Base-by-base conservation (phyloP, 495 filamentous ascomycete genomes). In the Xylaria curta region DNA sequence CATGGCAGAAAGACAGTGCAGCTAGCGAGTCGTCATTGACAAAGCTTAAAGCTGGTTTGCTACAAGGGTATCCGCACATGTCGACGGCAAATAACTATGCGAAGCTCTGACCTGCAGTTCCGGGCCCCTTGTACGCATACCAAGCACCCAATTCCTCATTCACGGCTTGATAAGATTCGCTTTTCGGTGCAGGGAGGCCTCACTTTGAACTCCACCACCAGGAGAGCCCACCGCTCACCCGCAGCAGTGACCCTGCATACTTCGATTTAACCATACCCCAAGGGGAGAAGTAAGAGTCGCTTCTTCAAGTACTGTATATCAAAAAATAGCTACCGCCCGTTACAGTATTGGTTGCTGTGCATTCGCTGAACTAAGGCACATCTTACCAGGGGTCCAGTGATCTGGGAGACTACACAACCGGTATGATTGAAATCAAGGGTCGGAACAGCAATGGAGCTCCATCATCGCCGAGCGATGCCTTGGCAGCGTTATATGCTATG, bases 81-180 rank as follows among this genome's bases (percentile, higher is more conserved):
- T 58, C 51, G 36, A 33, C 51, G 1, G 66, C 33, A n/a, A 38
- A 51, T 21, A 38, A 8, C 6, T 38, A 46, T 51, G 51, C 66
- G 51, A 68, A 68, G 66, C 51, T 59, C 66, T 69, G 53, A 61
- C 66, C 56, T 70, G 58, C 58, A 51, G 67, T 51, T 61, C 54
- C 54, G 38, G 54, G 17, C 12, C 58, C 46, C 44, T 70, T 5
- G 36, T 38, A 38, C 8, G 36, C 36, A 7, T 64, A 59, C 68
- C 68, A 70, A 70, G 68, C 26, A 56, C 54, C 31, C 5, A 13
- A 33, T 63, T 63, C 12, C 36, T 64, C 19, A 64, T n/a, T 49
- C 59, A 56, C 68, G 61, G 56, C 40, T 70, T 36, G 58, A 51
- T 28, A 21, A 33, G 12, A 70, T 70, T 70, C 46, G 68, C 33